Evolutionary conservation across 2,329 filamentous ascomycete species (phyloP).

Genomic region (Colletotrichum aenigma): DNA sequence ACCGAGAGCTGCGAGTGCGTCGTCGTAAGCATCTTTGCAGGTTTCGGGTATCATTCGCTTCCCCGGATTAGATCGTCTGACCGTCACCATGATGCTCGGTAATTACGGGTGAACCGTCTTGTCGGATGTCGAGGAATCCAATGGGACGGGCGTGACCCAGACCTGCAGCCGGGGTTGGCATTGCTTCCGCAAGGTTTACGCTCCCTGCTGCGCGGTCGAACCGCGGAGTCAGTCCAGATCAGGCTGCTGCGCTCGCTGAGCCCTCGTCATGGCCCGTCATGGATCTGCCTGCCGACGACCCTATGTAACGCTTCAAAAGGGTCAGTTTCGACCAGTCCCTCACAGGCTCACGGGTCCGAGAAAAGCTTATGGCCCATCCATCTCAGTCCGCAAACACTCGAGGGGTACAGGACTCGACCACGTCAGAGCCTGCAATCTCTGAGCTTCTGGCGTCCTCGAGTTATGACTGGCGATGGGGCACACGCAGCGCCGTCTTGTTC

Average conservation of each 20-base stretch:
- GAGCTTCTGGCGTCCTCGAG: not conserved
- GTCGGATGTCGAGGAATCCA: slow-evolving; percentile 1
- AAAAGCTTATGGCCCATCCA: not conserved
- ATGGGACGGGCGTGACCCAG: slow-evolving; percentile 1
- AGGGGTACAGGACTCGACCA: not conserved
- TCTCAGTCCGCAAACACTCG: not conserved
- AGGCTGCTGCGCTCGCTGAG: not conserved
- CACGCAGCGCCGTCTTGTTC: not conserved
- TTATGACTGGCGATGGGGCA: not conserved
- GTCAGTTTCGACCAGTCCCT: not conserved
- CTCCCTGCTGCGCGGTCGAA: not conserved
- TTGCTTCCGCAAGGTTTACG: not conserved
- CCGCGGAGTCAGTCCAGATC: not conserved
- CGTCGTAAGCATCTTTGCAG: not conserved
- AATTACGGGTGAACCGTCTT: slow-evolving; percentile 4
- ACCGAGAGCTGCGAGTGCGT: not conserved
- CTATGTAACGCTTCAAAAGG: not conserved
- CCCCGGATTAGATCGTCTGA: slow-evolving; percentile 7
- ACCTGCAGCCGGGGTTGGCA: not conserved
- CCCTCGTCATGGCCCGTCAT: not conserved
- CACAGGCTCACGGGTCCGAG: not conserved
- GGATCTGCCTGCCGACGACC: not conserved
- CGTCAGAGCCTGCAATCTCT: not conserved
- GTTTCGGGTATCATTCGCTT: not conserved
- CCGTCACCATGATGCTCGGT: not conserved